Percentiles rank a stretch among this genome's conserved stretches.
These are phyloP conservation scores for Rhizoctonia solani DNA, from an alignment of 1,284 basidiomycete genomes.

Conservation along the genomic window DNA sequence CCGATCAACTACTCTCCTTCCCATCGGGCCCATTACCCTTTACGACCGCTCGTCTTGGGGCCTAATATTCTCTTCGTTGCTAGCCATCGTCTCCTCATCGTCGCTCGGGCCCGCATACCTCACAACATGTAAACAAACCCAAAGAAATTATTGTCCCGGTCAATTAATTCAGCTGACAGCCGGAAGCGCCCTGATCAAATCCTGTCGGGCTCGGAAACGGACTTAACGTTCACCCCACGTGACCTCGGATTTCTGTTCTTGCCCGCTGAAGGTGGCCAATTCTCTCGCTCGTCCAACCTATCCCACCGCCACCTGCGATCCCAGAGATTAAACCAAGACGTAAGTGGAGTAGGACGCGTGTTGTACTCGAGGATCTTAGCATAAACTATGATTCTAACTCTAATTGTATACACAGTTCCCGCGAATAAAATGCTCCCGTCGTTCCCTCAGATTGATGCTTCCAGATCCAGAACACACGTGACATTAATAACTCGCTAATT, in stretches of 20 bases:
- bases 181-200: conserved; percentile 2
- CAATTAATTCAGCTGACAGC: not conserved
- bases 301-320: no score
- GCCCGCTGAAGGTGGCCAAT: conserved; percentile 1
- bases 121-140: not conserved
- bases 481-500: not conserved
- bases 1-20: not conserved
- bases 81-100: conserved; percentile 24
- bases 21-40: not conserved
- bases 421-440: conserved; percentile 27
- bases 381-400: not conserved
- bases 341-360: no score
- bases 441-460: not conserved
- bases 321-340: no score
- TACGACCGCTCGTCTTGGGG: not conserved
- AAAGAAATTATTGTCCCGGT: conserved; percentile 12
- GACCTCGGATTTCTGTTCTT: conserved; percentile 24
- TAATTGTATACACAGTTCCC: not conserved
- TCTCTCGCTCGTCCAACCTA: no score
- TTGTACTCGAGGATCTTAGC: no score
- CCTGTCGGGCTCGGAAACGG: conserved; percentile 22
- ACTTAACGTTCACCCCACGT: conserved; percentile 17
- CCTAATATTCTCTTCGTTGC: not conserved
- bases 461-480: conserved; percentile 1
- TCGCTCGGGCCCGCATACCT: not conserved